Conservation (phyloP, 805 yeast genomes). For the Wickerhamiella hasegawae region DNA sequence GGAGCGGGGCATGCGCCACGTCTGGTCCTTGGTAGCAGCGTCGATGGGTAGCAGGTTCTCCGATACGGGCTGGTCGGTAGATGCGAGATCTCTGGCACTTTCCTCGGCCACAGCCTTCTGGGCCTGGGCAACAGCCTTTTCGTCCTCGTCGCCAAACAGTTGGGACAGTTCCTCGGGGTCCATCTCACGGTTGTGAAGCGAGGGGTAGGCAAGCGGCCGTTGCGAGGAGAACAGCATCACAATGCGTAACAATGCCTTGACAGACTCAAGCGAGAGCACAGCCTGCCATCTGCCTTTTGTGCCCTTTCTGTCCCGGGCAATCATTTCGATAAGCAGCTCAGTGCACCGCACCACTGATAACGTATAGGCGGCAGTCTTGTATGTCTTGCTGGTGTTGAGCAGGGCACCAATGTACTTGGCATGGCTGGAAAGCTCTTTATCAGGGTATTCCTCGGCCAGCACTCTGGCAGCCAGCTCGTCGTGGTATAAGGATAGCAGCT, state of each 20-base stretch:
- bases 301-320: constrained; percentile 17
- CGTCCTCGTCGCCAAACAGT: background rate
- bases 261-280: constrained; percentile 18
- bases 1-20: constrained; percentile 14
- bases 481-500: constrained; percentile 24
- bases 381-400: constrained; percentile 10
- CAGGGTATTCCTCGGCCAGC: constrained; percentile 2
- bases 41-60: background rate
- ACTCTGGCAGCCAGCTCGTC: constrained; percentile 22
- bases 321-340: constrained; percentile 25
- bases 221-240: constrained; percentile 16
- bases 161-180: constrained; percentile 19
- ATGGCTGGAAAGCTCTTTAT: constrained; percentile 5
- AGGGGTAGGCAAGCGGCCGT: constrained; percentile 19
- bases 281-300: constrained; percentile 18
- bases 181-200: constrained; percentile 22
- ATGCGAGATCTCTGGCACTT: background rate
- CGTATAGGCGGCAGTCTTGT: constrained; percentile 17
- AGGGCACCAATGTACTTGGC: constrained; percentile 9
- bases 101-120: background rate
- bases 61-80: background rate
- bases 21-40: constrained; percentile 1
- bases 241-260: constrained; percentile 21
- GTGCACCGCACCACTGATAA: constrained; percentile 20
- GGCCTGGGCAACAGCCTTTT: background rate